Evolutionary conservation across 2,329 filamentous ascomycete species (phyloP).

Genomic region (Hypoxylon sp.): DNA sequence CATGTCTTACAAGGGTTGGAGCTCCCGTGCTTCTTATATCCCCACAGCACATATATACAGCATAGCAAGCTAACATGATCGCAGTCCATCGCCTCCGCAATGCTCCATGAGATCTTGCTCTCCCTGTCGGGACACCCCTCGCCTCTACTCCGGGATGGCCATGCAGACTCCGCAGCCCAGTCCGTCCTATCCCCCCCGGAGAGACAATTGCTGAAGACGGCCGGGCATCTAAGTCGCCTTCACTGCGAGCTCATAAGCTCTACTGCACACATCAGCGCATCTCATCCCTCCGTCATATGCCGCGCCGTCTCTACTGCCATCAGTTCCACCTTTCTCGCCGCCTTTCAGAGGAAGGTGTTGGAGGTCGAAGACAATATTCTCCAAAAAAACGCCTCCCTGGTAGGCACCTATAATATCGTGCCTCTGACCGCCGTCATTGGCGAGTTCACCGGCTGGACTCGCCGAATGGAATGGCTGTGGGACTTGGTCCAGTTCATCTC

Average conservation of each 20-base stretch:
- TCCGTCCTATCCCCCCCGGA: conserved; percentile 77
- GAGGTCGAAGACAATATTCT: conserved; percentile 84
- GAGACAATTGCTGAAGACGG: conserved; percentile 77
- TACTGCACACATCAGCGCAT: conserved; percentile 70
- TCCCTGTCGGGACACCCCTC: conserved; percentile 94
- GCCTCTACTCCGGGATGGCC: conserved; percentile 73
- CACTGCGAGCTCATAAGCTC: conserved; percentile 76
- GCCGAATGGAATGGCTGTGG: conserved; percentile 87
- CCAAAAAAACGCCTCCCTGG: conserved; percentile 76
- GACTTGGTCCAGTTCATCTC: conserved; percentile 74
- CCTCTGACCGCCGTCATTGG: conserved; percentile 84
- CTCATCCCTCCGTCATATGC: conserved; percentile 83
- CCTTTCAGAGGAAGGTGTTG: conserved; percentile 84
- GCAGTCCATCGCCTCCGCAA: conserved; percentile 51
- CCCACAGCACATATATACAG: too few relatives aligned
- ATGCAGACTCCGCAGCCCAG: conserved; percentile 55
- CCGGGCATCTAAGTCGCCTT: conserved; percentile 79
- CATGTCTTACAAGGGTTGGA: conserved; percentile 40
- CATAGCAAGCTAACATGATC: conserved; percentile 34
- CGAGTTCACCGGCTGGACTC: conserved; percentile 87
- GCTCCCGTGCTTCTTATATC: conserved; percentile 17
- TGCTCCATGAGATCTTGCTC: conserved; percentile 99
- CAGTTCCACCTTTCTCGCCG: conserved; percentile 74
- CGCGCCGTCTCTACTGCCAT: conserved; percentile 86
- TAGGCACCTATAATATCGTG: conserved; percentile 93